Evolutionary conservation across 2,329 filamentous ascomycete species (phyloP), one percentile per base, ranked within the genome.

Genomic region (Xylaria digitata): DNA sequence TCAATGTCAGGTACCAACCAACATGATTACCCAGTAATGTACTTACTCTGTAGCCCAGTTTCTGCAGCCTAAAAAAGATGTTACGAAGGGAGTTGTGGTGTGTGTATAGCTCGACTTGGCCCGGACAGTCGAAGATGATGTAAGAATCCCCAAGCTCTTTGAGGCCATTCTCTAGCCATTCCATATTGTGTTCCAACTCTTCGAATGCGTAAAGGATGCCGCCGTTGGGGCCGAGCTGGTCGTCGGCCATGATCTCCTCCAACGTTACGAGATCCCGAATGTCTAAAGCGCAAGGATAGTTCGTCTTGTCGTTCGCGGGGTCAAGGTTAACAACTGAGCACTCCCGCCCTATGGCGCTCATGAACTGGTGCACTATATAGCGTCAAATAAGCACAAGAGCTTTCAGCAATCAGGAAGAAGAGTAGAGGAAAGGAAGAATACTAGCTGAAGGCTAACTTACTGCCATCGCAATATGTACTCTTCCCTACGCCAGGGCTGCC

Each of bases 381-480:
- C 19, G 19, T 45, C 11, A 26, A 34, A 40, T 65, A 6, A 67
- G 65, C 54, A 63, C 30, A 55, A n/a, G 40, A 23, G 11, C 60
- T 32, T 26, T 55, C 21, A 17, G 13, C 15, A 19, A 1, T 43
- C 6, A 15, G 34, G 19, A 43, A 48, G 26, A 13, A 19, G 23
- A 40, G 49, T 30, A 6, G 40, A 37, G 75, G 17, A 57, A 21
- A 21, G 4, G 23, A 17, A 32, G 19, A 42, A 15, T 2, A 17
- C 6, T 3, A 58, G 42, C 40, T 30, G 37, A 15, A 62, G 49
- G 11, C 43, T 5, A 62, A 77, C 88, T 79, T 80, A 90, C 89
- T 97, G 77, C 96, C 96, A 89, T 98, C 93, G 84, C 95, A 98
- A 79, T 97, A 97, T 7, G 96, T 99, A 71, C 94, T 97, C 83